Evolutionary conservation across 2,329 filamentous ascomycete genomes (phyloP), one percentile per base, ranked within the genome.

Genomic region (Neonectria neomacrospora): DNA sequence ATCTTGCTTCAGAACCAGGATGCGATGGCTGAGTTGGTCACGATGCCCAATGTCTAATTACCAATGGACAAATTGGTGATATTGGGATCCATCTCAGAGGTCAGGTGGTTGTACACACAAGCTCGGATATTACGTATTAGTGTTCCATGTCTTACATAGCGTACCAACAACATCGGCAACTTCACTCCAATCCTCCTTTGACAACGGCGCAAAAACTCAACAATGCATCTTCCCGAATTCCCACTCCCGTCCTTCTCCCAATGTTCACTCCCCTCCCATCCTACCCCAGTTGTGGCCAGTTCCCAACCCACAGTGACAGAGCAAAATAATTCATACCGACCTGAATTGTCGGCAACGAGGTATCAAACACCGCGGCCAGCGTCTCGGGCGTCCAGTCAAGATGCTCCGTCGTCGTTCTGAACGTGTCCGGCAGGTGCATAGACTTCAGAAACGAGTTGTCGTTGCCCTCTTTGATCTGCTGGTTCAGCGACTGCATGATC

Each of bases 1-100:
- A 39, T 57, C 32, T 44, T 37, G 34, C 37, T 11, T 37, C 16
- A 41, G 45, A 52, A 22, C 56, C 45, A 51, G 47, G 45, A 64
- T 64, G 14, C 18, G 22, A 61, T 59, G 60, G 58, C 56, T 72
- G 67, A 59, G 61, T 41, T 52, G 65, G 68, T 72, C 70, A 72
- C 70, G 70, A 71, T 72, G 70, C 60, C 68, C 64, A 59, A 68
- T 72, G 61, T 69, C 71, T 72, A 72, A 71, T 71, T 71, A 61
- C 69, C 64, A 66, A 64, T 72, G 64, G 67, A 60, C 57, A 39
- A 60, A 39, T 63, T 54, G 55, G 63, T 55, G 52, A 58, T 47
- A 30, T 63, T 72, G 44, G 56, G 66, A 65, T 71, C 70, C 70
- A 72, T 71, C 26, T 5, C 48, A 45, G 18, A 52, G 68, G 70